Base-by-base conservation (phyloP, 1,284 basidiomycete species). In the Ceratobasidium theobromae region DNA sequence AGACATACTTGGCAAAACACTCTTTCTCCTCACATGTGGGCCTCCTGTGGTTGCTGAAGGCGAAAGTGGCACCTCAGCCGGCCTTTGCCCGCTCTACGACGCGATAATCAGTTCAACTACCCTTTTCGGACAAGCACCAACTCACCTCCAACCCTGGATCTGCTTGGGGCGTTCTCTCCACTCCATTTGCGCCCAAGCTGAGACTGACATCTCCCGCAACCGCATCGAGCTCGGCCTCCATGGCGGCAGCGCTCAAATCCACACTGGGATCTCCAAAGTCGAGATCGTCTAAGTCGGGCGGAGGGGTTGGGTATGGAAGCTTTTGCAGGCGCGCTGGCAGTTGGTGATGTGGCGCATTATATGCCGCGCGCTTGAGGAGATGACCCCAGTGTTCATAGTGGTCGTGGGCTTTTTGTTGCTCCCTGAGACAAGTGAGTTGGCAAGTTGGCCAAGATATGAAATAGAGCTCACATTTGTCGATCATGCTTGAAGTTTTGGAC, bases 401-500 rank as follows among this genome's bases (percentile, higher is more conserved):
- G 43, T 82, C 80, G 27, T 92, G 82, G 23, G 89, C 87, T 69
- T 88, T 86, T 74, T 94, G 87, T 74, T 89, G 88, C 70, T 97
- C 93, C 51, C 93, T 95, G 40, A n/a, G 4, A 73, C 35, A 52
- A 41, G 33, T 62, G 40, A 54, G 48, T 43, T 32, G 54, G 69
- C 60, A 21, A 58, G 53, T 12, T 67, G 25, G 52, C 30, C 51
- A 45, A 45, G 16, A 62, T 4, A 27, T 62, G 58, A 52, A 23
- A 38, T 30, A 77, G 1, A 3, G 79, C 93, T 70, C 72, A 95
- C 93, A 88, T 86, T 66, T 89, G 81, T 74, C 91, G 89, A 70
- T 87, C 86, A 74, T 93, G 88, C 77, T 93, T 96, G 79, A 96
- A 98, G 70, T 96, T 93, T 69, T 91, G 91, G 80, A 98, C 90